Evolutionary conservation across 176 grass and related monocot genomes (phyloP).

Genomic region (Oryza meridionalis): DNA sequence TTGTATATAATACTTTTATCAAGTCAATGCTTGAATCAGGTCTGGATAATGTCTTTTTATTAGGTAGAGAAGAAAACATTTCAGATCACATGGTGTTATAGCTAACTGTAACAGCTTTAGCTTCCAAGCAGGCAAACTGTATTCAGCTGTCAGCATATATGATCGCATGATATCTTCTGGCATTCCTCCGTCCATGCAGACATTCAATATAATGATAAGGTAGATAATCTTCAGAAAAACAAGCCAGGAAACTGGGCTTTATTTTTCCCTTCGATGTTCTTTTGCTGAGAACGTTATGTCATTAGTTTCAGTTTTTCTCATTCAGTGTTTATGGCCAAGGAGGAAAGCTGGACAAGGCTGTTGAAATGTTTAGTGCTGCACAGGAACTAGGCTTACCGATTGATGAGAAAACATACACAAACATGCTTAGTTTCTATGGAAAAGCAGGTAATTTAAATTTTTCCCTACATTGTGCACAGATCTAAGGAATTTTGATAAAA

Average conservation of each 20-base stretch:
- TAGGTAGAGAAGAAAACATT: slow-evolving; percentile 24
- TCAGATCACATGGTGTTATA: not conserved
- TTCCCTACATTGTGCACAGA: slow-evolving; percentile 13
- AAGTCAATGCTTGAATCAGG: slow-evolving; percentile 93
- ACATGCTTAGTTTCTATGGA: slow-evolving; percentile 90
- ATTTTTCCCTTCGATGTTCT: slow-evolving; percentile 8
- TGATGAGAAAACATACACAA: slow-evolving; percentile 84
- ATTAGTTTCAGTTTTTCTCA: slow-evolving; percentile 41
- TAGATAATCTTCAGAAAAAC: slow-evolving; percentile 33
- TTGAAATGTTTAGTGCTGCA: slow-evolving; percentile 75
- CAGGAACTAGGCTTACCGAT: slow-evolving; percentile 51
- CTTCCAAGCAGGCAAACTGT: slow-evolving; percentile 75
- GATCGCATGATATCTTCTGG: slow-evolving; percentile 77
- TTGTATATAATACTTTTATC: slow-evolving; percentile 88
- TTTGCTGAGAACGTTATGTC: slow-evolving; percentile 6
- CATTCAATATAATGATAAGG: slow-evolving; percentile 97
- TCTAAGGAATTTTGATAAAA: not conserved
- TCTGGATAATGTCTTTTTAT: slow-evolving; percentile 43
- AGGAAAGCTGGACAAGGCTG: slow-evolving; percentile 85
- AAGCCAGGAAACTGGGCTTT: not conserved
- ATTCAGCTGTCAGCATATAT: slow-evolving; percentile 76
- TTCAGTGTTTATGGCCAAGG: slow-evolving; percentile 91
- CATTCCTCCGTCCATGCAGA: slow-evolving; percentile 65
- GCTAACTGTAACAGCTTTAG: slow-evolving; percentile 39
- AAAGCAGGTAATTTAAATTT: slow-evolving; percentile 62